A percentile compares a stretch with the other conserved stretches of the same genome.
Conservation (phyloP, 2,329 filamentous ascomycete genomes). For the Trichoderma sp. region DNA sequence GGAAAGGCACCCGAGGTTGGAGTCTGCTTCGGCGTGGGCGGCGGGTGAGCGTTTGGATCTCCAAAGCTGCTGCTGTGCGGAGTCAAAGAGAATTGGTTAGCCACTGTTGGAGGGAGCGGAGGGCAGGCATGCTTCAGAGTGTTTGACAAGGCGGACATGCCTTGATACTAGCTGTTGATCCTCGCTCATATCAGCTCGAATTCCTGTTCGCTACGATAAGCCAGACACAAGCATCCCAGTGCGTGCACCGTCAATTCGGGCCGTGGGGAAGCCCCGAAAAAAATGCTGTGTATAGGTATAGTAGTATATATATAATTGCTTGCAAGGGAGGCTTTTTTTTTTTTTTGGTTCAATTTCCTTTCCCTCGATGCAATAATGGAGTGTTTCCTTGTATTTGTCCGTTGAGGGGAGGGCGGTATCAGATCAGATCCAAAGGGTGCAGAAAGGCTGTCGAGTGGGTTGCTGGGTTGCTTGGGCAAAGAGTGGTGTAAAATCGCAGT, state of each 20-base stretch:
- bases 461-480: constrained; percentile 18
- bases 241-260: constrained; percentile 27
- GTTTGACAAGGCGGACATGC: constrained; percentile 42
- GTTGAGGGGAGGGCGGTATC: constrained; percentile 19
- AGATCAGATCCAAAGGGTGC: constrained; percentile 9
- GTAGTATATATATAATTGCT: neutral
- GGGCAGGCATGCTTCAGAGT: constrained; percentile 29
- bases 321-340: constrained; percentile 20
- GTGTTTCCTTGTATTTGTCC: neutral
- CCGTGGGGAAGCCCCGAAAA: constrained; percentile 16
- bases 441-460: constrained; percentile 19
- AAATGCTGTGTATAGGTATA: neutral
- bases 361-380: constrained; percentile 2
- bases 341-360: constrained; percentile 14
- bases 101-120: constrained; percentile 19
- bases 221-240: constrained; percentile 32
- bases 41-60: constrained; percentile 64
- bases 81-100: constrained; percentile 18
- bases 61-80: constrained; percentile 56
- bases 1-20: constrained; percentile 58
- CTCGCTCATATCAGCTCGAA: constrained; percentile 64
- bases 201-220: constrained; percentile 30
- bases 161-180: constrained; percentile 60
- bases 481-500: constrained; percentile 25
- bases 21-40: constrained; percentile 61